Percentiles rank a stretch among this genome's conserved stretches.
These are phyloP conservation scores for Gossypium anomalum DNA, from an alignment of 345 rosid genomes.

Conservation along the genomic window DNA sequence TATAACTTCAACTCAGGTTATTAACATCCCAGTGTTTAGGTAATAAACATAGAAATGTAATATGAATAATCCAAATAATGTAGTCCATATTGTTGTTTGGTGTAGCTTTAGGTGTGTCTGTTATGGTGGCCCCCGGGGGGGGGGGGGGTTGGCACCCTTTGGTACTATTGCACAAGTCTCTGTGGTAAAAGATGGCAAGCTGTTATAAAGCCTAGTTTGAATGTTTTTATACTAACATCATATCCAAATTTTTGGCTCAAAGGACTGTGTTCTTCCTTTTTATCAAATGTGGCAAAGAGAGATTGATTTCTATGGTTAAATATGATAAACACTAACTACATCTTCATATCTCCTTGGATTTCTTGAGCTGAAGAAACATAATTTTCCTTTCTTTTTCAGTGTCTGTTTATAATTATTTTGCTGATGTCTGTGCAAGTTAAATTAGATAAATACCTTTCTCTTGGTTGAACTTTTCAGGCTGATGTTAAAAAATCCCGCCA, in stretches of 20 bases:
- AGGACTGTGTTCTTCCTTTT: not conserved
- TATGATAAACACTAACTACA: not conserved
- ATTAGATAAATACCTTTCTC: slow-evolving; percentile 11
- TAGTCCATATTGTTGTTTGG: not conserved
- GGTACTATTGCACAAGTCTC: not conserved
- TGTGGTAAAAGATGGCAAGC: not conserved
- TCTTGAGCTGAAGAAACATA: not conserved
- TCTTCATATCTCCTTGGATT: not conserved
- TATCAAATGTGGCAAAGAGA: not conserved
- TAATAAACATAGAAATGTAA: not conserved
- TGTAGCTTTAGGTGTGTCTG: not conserved
- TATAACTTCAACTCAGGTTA: not conserved
- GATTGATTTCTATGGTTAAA: not conserved
- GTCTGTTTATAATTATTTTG: not conserved
- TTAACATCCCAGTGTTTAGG: not conserved
- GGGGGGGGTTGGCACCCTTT: not conserved
- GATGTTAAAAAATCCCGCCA: slow-evolving; percentile 48
- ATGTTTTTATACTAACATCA: not conserved
- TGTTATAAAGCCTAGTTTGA: slow-evolving; percentile 1
- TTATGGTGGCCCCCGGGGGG: not conserved
- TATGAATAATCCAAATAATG: not conserved
- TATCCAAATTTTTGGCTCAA: not conserved
- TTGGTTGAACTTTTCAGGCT: slow-evolving; percentile 37
- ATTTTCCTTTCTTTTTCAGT: not conserved
- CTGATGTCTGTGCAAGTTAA: slow-evolving; percentile 4